Base-by-base conservation (phyloP, 768 basidiomycete genomes). In the Amanita phalloides region DNA sequence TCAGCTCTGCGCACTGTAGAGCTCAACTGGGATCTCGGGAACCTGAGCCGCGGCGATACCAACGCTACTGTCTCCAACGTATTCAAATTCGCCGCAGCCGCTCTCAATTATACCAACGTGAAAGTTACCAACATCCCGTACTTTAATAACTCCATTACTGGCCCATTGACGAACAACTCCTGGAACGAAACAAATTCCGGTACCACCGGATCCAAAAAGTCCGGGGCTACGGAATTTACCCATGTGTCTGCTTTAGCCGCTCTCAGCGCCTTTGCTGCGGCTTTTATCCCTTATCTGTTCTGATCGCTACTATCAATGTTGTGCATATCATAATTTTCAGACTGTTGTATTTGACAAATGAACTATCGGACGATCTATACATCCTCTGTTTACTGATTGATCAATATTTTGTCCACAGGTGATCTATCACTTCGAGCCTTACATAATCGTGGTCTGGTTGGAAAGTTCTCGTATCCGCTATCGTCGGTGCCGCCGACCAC, bases 11-110 rank as follows among this genome's bases (percentile, higher is more conserved):
- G 73, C 11, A 78, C 81, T 21, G 71, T 81, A 25, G 62, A 82
- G 63, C 71, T 72, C 32, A 84, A 84, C 65, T 84, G 82, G 81
- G 65, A 65, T 4, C 75, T 84, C 30, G 73, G 72, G 33, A 78
- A 76, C 10, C 76, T 83, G 20, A 81, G 80, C 20, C 73, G 81
- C 30, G 67, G 68, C 39, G 79, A 82, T 57, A 75, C 74, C 45
- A 80, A 79, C 64, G 67, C 47, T 13, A 48, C 47, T 14, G 6
- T 38, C 4, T 37, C 64, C 52, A 81, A 82, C 57, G 79, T 82
- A 52, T 79, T 75, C 64, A 51, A 62, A 25, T 63, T 78, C 44
- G 77, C 82, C 46, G 78, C 75, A 7, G 23, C 47, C 13, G 35
- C 33, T 26, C 36, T 48, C 23, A 36, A 36, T 23, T 48, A 48